Percentiles rank a stretch among this genome's conserved stretches.
Conservation (phyloP, 2,329 filamentous ascomycete species). For the Stromatinia cepivora region DNA sequence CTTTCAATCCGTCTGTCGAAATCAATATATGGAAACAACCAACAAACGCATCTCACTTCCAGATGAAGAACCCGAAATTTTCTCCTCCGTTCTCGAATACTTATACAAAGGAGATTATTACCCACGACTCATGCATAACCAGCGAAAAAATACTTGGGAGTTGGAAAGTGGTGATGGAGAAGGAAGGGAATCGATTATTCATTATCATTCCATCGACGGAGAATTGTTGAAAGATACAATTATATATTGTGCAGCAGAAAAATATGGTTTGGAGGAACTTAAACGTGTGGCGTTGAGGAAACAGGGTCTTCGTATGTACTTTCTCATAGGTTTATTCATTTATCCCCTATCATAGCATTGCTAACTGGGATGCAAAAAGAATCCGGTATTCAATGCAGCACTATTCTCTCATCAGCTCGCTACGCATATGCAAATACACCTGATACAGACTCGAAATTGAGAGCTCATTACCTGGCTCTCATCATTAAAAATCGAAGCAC, state of each 20-base stretch:
- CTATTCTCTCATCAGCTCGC: constrained; percentile 82
- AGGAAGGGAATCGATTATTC: constrained; percentile 66
- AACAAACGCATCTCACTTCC: constrained; percentile 76
- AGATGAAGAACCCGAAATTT: constrained; percentile 85
- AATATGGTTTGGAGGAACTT: constrained; percentile 79
- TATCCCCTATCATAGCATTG: constrained; percentile 44
- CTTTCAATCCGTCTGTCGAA: constrained; percentile 66
- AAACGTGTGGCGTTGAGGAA: constrained; percentile 84
- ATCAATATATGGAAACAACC: constrained; percentile 59
- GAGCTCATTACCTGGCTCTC: constrained; percentile 87
- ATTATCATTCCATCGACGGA: constrained; percentile 62
- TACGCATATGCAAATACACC: constrained; percentile 89
- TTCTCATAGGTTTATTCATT: constrained; percentile 45
- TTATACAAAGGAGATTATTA: constrained; percentile 87
- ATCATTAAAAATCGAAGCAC: constrained; percentile 86
- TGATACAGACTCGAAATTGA: constrained; percentile 84
- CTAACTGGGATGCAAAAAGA: constrained; percentile 52
- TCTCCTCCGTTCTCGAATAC: constrained; percentile 86
- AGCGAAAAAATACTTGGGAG: constrained; percentile 76
- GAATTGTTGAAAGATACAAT: constrained; percentile 84
- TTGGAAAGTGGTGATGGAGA: constrained; percentile 68
- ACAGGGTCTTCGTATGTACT: constrained; percentile 73
- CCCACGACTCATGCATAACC: constrained; percentile 79
- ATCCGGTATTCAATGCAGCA: constrained; percentile 86
- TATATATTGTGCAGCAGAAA: constrained; percentile 85